Conservation (phyloP, 768 basidiomycete genomes). For the Tylopilus rubrobrunneus region DNA sequence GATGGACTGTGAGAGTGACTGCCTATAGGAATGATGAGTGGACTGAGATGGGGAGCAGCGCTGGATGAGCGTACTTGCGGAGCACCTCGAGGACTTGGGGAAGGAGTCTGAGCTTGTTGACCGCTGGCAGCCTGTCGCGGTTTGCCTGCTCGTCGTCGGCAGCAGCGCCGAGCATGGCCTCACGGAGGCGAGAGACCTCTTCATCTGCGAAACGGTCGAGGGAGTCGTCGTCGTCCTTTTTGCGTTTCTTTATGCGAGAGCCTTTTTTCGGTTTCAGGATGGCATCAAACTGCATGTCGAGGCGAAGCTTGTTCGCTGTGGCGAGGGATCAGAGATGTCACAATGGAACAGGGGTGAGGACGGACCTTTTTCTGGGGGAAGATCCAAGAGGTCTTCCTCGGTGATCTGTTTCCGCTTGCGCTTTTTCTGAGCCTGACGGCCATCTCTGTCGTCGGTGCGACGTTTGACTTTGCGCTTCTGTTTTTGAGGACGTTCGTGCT, state of each 20-base stretch:
- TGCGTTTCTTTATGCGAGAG: slow-evolving; percentile 59
- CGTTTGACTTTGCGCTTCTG: slow-evolving; percentile 25
- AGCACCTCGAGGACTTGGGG: slow-evolving; percentile 90
- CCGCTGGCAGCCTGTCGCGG: slow-evolving; percentile 74
- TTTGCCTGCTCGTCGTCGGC: slow-evolving; percentile 82
- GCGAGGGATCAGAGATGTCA: neutral
- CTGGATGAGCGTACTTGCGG: slow-evolving; percentile 64
- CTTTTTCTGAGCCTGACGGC: slow-evolving; percentile 40
- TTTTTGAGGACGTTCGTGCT: slow-evolving; percentile 30
- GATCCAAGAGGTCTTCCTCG: slow-evolving; percentile 62
- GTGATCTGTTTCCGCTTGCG: slow-evolving; percentile 59
- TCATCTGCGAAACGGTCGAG: slow-evolving; percentile 88
- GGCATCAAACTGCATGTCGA: slow-evolving; percentile 83
- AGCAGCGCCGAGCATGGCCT: slow-evolving; percentile 83
- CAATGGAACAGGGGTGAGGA: neutral
- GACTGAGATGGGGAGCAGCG: too few species aligned
- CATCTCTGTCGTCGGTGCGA: slow-evolving; percentile 44
- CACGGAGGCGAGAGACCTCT: slow-evolving; percentile 84
- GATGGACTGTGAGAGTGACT: slow-evolving; percentile 84
- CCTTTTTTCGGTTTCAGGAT: slow-evolving; percentile 80
- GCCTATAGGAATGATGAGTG: slow-evolving; percentile 41
- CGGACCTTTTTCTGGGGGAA: slow-evolving; percentile 76
- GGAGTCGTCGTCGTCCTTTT: slow-evolving; percentile 78
- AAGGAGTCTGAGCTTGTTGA: slow-evolving; percentile 77
- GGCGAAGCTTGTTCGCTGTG: slow-evolving; percentile 67